These are phyloP conservation scores for Arthrobotrys conoides DNA, from an alignment of 2,329 filamentous ascomycete species.

Conservation along the genomic window DNA sequence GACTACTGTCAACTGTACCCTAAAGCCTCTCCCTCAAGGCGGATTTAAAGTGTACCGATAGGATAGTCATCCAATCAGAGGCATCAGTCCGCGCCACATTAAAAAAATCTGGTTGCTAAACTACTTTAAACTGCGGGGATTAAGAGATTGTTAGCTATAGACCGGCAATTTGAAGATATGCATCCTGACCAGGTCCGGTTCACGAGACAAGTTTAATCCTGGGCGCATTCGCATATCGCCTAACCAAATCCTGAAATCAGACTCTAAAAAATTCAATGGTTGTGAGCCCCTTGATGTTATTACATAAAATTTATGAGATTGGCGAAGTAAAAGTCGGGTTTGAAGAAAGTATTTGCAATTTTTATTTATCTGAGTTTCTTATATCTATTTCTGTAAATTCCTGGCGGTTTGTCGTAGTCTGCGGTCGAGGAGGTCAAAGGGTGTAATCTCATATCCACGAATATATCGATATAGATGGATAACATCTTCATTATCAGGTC, in stretches of 20 bases:
- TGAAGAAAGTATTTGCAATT: neutral
- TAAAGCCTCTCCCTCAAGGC: neutral
- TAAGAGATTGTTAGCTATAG: conserved; percentile 17
- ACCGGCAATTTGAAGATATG: conserved; percentile 18
- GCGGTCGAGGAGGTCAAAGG: neutral
- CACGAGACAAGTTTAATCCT: neutral
- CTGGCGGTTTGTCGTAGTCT: neutral
- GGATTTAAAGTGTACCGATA: neutral
- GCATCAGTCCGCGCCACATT: conserved; percentile 17
- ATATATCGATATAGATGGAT: neutral
- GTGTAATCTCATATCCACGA: neutral
- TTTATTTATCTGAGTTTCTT: neutral
- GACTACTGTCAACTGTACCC: neutral
- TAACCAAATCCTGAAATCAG: conserved; percentile 18
- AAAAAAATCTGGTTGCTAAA: conserved; percentile 2
- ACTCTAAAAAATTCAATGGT: neutral
- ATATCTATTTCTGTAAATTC: neutral
- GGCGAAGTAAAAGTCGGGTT: neutral
- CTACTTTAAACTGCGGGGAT: conserved; percentile 25
- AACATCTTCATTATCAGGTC: neutral
- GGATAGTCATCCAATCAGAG: conserved; percentile 43
- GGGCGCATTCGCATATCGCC: conserved; percentile 27
- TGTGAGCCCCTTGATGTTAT: neutral
- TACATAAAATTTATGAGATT: conserved; percentile 33
- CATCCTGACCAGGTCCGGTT: neutral